These are phyloP conservation scores for Saturnispora zaruensis DNA, from an alignment of 805 yeast species.

Conservation along the genomic window DNA sequence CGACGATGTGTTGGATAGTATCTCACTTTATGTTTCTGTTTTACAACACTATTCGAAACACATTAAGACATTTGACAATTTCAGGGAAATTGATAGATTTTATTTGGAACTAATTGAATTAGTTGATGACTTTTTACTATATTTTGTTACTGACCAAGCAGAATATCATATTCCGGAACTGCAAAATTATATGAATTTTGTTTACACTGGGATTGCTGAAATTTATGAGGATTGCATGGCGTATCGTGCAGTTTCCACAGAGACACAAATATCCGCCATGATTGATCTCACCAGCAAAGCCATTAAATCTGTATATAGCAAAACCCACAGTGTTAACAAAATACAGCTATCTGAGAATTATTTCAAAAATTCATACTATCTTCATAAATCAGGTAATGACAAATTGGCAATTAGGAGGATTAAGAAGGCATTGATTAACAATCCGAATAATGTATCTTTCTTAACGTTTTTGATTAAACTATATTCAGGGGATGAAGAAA, in stretches of 20 bases:
- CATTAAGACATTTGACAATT: conserved; percentile 10
- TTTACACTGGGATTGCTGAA: conserved; percentile 21
- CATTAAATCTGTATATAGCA: conserved; percentile 10
- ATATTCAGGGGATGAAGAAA: conserved; percentile 53
- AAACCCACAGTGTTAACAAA: conserved; percentile 5
- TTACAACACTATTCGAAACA: conserved; percentile 13
- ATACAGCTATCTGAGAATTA: conserved; percentile 19
- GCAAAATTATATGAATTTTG: conserved; percentile 18
- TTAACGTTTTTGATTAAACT: conserved; percentile 63
- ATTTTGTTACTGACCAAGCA: conserved; percentile 4
- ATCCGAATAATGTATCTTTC: conserved; percentile 49
- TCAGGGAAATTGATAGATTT: conserved; percentile 17
- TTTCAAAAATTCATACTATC: conserved; percentile 40
- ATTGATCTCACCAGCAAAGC: conserved; percentile 8
- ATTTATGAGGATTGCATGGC: conserved; percentile 16
- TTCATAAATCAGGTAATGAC: conserved; percentile 37
- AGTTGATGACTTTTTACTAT: conserved; percentile 10
- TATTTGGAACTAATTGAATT: conserved; percentile 9
- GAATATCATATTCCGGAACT: conserved; percentile 18
- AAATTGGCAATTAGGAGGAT: conserved; percentile 37
- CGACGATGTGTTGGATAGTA: conserved; percentile 30
- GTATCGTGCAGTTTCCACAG: not conserved
- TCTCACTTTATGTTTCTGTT: conserved; percentile 18
- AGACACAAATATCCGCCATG: conserved; percentile 1
- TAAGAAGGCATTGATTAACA: conserved; percentile 38